Base-by-base conservation (phyloP, 331 rosid genomes). In the Dryas integrifolia region DNA sequence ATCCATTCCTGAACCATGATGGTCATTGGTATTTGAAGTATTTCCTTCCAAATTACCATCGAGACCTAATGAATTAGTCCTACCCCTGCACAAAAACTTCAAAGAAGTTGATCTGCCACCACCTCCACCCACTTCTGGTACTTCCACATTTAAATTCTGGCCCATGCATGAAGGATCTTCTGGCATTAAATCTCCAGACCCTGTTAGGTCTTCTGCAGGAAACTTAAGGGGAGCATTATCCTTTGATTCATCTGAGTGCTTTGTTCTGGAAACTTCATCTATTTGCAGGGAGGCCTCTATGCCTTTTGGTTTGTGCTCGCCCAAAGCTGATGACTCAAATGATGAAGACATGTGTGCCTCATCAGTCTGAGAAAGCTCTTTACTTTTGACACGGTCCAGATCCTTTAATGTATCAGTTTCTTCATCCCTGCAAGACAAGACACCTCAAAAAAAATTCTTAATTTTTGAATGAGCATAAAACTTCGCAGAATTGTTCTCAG, bases 211-310 rank as follows among this genome's bases (percentile, higher is more conserved):
- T 67, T 63, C 73, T 79, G 73, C 70, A 67, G 82, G 40, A 60
- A 86, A 55, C 76, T 82, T 85, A 67, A 72, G 51, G 38, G 96
- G 72, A 59, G 81, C 84, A 82, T 82, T 80, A 79, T 77, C 78
- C 82, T 85, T 79, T 72, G 76, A 77, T 72, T 82, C 86, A 51
- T 11, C 49, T n/a, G 77, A 59, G 68, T 73, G 77, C 70, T 82
- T 78, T 58, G 81, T 63, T 47, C 35, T 59, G 51, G 30, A 65
- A 78, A 44, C 68, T 72, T 77, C 86, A 52, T 74, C 67, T 65
- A 72, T 79, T 68, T 81, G 88, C 72, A n/a, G 43, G 7, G 68
- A 63, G 58, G 72, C 74, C 12, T 79, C 82, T 0, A 51, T 50
- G 69, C 72, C 55, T 65, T 62, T 62, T n/a, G 18, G 80, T 41